Evolutionary conservation across 2,329 filamentous ascomycete genomes (phyloP).

Genomic region (Talaromyces funiculosus): DNA sequence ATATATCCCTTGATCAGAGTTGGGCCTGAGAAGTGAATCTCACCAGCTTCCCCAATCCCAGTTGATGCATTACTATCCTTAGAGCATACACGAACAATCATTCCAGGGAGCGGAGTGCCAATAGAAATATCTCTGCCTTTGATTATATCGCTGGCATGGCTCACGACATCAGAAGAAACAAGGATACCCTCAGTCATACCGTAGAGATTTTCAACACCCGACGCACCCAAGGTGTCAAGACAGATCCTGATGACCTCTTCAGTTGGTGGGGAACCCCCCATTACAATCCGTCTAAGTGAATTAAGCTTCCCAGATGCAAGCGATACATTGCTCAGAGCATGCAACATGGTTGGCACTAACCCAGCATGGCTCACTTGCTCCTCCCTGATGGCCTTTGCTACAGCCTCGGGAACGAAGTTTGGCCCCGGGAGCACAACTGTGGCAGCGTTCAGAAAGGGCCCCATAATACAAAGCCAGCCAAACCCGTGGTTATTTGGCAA

Average conservation of each 20-base stretch:
- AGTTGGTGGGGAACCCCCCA: background rate
- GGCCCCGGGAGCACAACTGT: background rate
- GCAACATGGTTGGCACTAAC: background rate
- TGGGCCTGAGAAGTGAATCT: slow-evolving; percentile 1
- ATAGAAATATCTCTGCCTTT: background rate
- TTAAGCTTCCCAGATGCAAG: background rate
- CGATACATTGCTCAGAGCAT: background rate
- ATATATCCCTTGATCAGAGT: slow-evolving; percentile 28
- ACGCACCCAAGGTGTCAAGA: background rate
- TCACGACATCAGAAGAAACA: background rate
- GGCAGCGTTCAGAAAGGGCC: background rate
- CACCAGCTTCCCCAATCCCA: background rate
- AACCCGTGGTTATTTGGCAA: slow-evolving; percentile 1
- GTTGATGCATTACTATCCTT: background rate
- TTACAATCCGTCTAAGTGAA: background rate
- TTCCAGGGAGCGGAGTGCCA: background rate
- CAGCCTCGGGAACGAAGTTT: background rate
- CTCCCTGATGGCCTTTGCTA: background rate
- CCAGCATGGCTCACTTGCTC: slow-evolving; percentile 2
- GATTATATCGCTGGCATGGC: background rate
- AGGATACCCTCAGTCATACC: background rate
- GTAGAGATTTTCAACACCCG: background rate
- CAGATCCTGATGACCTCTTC: background rate
- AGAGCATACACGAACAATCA: background rate
- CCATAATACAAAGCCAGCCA: background rate